Conservation (phyloP, 371 early-diverging fungal species). For the Mortierella sp. region DNA sequence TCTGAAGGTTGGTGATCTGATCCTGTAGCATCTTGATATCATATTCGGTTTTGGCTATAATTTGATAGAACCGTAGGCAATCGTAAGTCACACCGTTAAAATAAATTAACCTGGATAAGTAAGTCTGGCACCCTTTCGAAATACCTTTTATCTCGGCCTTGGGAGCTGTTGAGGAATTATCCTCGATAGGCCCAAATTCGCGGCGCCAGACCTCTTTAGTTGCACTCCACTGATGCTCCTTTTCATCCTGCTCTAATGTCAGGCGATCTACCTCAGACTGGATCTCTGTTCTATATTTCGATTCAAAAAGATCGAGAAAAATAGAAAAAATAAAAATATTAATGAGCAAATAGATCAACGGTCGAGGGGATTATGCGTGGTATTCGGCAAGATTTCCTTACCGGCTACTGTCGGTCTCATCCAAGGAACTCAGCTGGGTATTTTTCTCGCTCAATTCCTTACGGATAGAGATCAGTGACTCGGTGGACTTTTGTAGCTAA, state of each 20-base stretch:
- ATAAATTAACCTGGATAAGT: neutral
- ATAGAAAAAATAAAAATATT: neutral
- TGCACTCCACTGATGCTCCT: slow-evolving; percentile 48
- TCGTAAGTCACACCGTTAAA: neutral
- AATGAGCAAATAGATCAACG: neutral
- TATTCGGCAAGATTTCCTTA: slow-evolving; percentile 1
- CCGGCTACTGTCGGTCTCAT: slow-evolving; percentile 18
- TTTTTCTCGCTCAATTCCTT: slow-evolving; percentile 23
- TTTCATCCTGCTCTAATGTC: slow-evolving; percentile 11
- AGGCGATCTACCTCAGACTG: slow-evolving; percentile 26
- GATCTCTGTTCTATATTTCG: slow-evolving; percentile 12
- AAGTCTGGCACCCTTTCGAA: neutral
- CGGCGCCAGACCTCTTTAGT: slow-evolving; percentile 52
- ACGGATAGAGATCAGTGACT: slow-evolving; percentile 14
- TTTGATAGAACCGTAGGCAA: neutral
- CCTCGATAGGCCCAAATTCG: slow-evolving; percentile 42
- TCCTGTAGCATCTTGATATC: slow-evolving; percentile 44
- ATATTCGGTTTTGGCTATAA: slow-evolving; percentile 25
- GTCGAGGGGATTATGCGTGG: neutral
- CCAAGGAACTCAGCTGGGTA: slow-evolving; percentile 7
- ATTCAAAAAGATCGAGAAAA: neutral
- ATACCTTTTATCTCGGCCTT: slow-evolving; percentile 20
- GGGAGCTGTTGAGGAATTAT: slow-evolving; percentile 15
- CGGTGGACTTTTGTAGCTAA: slow-evolving; percentile 42
- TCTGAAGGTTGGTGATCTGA: slow-evolving; percentile 42